Conservation (phyloP, 345 rosid species). For the Camelina laxa region DNA sequence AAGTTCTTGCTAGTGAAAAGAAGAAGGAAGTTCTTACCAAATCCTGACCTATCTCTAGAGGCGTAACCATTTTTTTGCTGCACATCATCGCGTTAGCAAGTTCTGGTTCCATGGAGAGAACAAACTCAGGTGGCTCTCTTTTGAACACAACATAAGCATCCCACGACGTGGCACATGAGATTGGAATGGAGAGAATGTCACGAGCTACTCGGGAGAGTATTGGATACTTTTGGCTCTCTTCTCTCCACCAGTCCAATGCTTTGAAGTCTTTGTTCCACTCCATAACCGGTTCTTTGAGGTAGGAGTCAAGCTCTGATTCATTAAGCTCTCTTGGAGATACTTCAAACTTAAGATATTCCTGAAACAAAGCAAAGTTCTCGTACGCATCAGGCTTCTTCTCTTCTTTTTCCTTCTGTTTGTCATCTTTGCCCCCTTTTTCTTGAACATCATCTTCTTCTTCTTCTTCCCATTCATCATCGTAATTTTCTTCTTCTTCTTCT, state of each 20-base stretch:
- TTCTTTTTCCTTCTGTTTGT: background rate
- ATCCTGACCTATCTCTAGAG: background rate
- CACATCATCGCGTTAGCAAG: slow-evolving; percentile 37
- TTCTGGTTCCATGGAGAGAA: slow-evolving; percentile 32
- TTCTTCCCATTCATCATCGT: background rate
- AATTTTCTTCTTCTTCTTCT: slow-evolving; percentile 33
- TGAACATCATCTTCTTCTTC: slow-evolving; percentile 31
- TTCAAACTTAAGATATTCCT: slow-evolving; percentile 76
- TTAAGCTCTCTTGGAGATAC: slow-evolving; percentile 57
- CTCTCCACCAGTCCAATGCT: slow-evolving; percentile 83
- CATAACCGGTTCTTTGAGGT: slow-evolving; percentile 73
- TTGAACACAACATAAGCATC: slow-evolving; percentile 48
- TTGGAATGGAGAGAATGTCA: slow-evolving; percentile 72
- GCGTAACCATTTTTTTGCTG: slow-evolving; percentile 24
- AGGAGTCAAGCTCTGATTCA: slow-evolving; percentile 71
- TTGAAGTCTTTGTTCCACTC: slow-evolving; percentile 70
- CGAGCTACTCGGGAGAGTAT: slow-evolving; percentile 79
- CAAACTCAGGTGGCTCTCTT: slow-evolving; percentile 37
- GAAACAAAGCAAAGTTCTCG: slow-evolving; percentile 50
- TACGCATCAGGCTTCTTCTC: slow-evolving; percentile 40
- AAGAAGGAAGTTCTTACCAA: background rate
- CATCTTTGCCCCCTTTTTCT: slow-evolving; percentile 30
- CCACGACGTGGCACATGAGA: slow-evolving; percentile 44
- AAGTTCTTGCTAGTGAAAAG: background rate
- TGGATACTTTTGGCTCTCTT: slow-evolving; percentile 69